These are phyloP conservation scores for Chalciporus pseudorubinellus DNA, from an alignment of 768 basidiomycete species.

Conservation along the genomic window DNA sequence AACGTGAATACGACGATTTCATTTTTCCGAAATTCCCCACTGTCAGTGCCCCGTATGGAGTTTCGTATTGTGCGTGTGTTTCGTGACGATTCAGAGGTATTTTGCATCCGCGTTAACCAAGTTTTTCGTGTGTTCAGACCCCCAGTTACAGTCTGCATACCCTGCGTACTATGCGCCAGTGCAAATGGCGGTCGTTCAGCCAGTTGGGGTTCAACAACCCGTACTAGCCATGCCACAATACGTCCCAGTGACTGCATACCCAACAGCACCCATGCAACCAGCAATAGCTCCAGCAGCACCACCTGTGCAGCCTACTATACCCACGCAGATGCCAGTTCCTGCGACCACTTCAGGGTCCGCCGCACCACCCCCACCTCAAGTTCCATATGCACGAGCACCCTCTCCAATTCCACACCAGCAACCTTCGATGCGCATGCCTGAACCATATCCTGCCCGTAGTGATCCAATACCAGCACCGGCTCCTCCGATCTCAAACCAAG, in stretches of 20 bases:
- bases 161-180: constrained; percentile 31
- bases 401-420: not conserved
- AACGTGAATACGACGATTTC: constrained; percentile 18
- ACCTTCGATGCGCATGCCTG: constrained; percentile 9
- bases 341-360: not conserved
- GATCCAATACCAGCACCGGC: not conserved
- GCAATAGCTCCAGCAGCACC: constrained; percentile 3
- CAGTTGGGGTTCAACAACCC: constrained; percentile 27
- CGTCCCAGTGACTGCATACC: constrained; percentile 26
- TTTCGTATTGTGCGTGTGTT: constrained; percentile 25
- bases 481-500: not conserved
- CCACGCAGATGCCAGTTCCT: constrained; percentile 17
- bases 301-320: constrained; percentile 1
- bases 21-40: constrained; percentile 14
- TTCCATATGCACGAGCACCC: constrained; percentile 9
- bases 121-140: constrained; percentile 19
- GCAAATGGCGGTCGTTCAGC: constrained; percentile 22
- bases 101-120: constrained; percentile 10
- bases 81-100: not conserved
- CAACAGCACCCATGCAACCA: constrained; percentile 11
- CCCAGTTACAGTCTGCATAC: constrained; percentile 20
- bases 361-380: not conserved
- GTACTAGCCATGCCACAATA: constrained; percentile 30
- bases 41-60: constrained; percentile 9
- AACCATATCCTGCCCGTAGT: constrained; percentile 1